Percentiles rank a stretch among this genome's conserved stretches.
phyloP scores from a whole-genome alignment of 257 asterid species.

The Nicotiana tabacum region DNA sequence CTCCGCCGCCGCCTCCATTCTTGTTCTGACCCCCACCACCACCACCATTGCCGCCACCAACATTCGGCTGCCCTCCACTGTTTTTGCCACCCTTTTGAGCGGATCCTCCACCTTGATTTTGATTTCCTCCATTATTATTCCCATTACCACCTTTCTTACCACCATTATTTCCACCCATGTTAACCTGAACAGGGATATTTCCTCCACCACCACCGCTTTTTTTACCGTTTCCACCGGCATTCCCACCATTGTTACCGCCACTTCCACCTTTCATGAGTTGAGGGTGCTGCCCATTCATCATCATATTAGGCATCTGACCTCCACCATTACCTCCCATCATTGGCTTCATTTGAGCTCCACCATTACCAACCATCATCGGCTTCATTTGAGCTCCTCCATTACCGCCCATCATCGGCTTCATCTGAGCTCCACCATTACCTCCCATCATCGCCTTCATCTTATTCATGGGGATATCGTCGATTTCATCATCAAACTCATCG shows the following conservation, averaged over 20 bases:
- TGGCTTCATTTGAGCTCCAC: constrained; percentile 29
- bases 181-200: constrained; percentile 46
- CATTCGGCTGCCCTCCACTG: constrained; percentile 56
- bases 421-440: constrained; percentile 10
- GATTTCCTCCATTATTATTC: constrained; percentile 38
- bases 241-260: constrained; percentile 4
- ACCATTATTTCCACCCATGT: constrained; percentile 36
- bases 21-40: constrained; percentile 25
- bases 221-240: constrained; percentile 22
- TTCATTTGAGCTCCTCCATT: constrained; percentile 11
- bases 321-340: constrained; percentile 29
- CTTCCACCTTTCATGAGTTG: constrained; percentile 13
- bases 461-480: constrained; percentile 35
- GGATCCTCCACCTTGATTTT: constrained; percentile 52
- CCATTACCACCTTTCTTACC: constrained; percentile 42
- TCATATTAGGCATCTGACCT: constrained; percentile 34
- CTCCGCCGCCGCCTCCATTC: constrained; percentile 29
- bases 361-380: constrained; percentile 35
- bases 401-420: constrained; percentile 34
- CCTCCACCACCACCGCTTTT: constrained; percentile 39
- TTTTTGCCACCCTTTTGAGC: constrained; percentile 44
- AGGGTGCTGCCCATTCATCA: constrained; percentile 21
- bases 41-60: constrained; percentile 13
- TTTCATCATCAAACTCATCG: constrained; percentile 60
- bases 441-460: constrained; percentile 31